Evolutionary conservation across 108 stramenopile genomes (phyloP), one percentile per base, ranked within the genome.

Genomic region (Schizochytrium sp.): DNA sequence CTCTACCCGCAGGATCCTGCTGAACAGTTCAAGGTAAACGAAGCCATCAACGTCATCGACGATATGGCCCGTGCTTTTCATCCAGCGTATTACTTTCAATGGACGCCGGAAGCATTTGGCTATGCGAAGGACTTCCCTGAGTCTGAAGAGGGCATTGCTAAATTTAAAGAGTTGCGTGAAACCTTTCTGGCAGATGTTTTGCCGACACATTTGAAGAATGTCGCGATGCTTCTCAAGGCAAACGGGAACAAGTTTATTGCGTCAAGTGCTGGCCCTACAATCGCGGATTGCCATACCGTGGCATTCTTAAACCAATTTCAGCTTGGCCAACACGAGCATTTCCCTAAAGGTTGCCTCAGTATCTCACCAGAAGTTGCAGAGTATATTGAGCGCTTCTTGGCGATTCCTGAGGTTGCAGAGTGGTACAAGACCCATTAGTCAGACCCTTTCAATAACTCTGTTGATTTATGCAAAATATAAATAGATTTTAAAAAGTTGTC

Each of bases 241-340:
- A 87, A 49, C 87, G 92, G 90, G 56, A n/a, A 60, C 59, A n/a
- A 60, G 59, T 72, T 72, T 0, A 50, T 89, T 56, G 69, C 69
- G 56, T 61, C 69, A 17, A 28, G 28, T 28, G 42, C 19, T 19
- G n/a, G 19, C 7, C 88, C 88, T 4, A 95, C 95, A 0, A 95
- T 96, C 92, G 95, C 95, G 5, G 95, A 96, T 73, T 93, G 94
- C 61, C 47, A 90, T 7, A 91, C 91, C 12, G 91, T 93, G 50
- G 90, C 92, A 57, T 45, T 72, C 0, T 56, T 95, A 2, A 46
- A 87, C 1, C 83, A 89, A 41, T 95, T 94, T 83, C 88, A 90
- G 8, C 91, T 76, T 49, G 95, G 95, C 4, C 60, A 94, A 73
- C 90, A 93, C 0, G 95, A 96, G 88, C 90, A 95, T 89, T 92